phyloP scores from a whole-genome alignment of 139 green algal genomes.

The Asterochloris sp. region DNA sequence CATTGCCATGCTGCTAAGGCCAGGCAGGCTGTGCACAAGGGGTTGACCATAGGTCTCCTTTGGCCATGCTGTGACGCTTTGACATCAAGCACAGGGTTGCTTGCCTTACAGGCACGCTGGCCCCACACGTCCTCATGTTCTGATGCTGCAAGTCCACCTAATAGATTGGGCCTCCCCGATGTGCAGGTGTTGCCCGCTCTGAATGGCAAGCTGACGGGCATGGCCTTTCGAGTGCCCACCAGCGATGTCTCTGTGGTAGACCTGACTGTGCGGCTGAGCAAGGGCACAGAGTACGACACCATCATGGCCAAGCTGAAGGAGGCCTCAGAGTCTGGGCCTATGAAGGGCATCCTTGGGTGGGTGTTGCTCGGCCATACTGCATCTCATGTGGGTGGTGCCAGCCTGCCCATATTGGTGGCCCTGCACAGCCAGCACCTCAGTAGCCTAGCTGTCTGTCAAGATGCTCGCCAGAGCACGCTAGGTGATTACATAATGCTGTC shows the following conservation, averaged over 20 bases:
- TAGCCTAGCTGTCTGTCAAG: background rate
- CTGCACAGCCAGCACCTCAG: background rate
- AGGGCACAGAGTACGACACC: slow-evolving; percentile 87
- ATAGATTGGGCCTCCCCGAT: background rate
- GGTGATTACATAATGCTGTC: background rate
- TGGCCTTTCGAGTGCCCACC: slow-evolving; percentile 97
- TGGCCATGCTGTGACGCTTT: no score
- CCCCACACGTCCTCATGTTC: no score
- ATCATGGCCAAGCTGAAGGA: slow-evolving; percentile 87
- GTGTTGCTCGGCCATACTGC: background rate
- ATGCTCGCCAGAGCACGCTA: background rate
- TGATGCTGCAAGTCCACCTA: background rate
- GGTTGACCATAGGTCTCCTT: no score
- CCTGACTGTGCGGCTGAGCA: slow-evolving; percentile 87
- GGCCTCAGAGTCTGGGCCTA: slow-evolving; percentile 52
- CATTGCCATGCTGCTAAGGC: no score
- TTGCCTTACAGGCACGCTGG: no score
- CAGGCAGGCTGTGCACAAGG: no score
- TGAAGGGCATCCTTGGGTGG: slow-evolving; percentile 86
- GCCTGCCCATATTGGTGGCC: no score
- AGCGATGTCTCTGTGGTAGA: slow-evolving; percentile 96
- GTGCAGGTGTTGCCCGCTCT: slow-evolving; percentile 85
- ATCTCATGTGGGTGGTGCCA: background rate
- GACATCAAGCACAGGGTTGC: no score
- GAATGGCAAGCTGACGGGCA: slow-evolving; percentile 98